These are phyloP conservation scores for Fusarium tanahbumbuense DNA, from an alignment of 2,329 filamentous ascomycete genomes.

Conservation along the genomic window DNA sequence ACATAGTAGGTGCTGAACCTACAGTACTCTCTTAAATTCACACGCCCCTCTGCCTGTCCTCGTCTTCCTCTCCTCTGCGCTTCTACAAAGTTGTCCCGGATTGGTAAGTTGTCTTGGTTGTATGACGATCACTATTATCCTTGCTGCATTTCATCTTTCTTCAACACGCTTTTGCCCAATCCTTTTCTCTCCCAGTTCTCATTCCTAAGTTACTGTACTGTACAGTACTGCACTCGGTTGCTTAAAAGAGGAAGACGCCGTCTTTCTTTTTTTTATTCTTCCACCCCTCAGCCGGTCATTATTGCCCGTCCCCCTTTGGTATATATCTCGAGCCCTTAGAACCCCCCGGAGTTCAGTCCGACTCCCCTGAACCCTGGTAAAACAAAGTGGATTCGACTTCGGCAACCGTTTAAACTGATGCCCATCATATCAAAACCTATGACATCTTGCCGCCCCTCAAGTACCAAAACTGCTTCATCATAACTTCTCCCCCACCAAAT, in stretches of 20 bases:
- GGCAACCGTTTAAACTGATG: conserved; percentile 27
- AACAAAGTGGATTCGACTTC: conserved; percentile 31
- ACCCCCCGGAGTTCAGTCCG: conserved; percentile 10
- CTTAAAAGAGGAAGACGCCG: conserved; percentile 15
- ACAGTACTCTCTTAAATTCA: background rate
- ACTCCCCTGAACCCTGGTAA: conserved; percentile 27
- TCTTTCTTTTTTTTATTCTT: conserved; percentile 19
- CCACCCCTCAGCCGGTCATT: conserved; percentile 10
- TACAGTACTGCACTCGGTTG: background rate
- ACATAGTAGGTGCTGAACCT: background rate
- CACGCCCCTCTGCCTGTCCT: conserved; percentile 1
- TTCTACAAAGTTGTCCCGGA: conserved; percentile 33
- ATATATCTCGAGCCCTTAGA: conserved; percentile 1
- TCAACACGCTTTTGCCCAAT: conserved; percentile 6
- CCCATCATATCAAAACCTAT: conserved; percentile 22
- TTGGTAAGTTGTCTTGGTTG: conserved; percentile 42
- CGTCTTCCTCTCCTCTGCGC: background rate
- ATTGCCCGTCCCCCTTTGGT: background rate
- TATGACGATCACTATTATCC: conserved; percentile 45
- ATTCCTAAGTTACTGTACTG: background rate
- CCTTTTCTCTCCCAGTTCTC: background rate
- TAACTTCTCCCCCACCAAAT: conserved; percentile 19
- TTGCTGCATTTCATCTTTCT: conserved; percentile 31
- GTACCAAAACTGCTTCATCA: conserved; percentile 23
- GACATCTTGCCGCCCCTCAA: conserved; percentile 28